Evolutionary conservation across 768 basidiomycete genomes (phyloP), one percentile per base, ranked within the genome.

Genomic region (Podaxis carcinomalis): DNA sequence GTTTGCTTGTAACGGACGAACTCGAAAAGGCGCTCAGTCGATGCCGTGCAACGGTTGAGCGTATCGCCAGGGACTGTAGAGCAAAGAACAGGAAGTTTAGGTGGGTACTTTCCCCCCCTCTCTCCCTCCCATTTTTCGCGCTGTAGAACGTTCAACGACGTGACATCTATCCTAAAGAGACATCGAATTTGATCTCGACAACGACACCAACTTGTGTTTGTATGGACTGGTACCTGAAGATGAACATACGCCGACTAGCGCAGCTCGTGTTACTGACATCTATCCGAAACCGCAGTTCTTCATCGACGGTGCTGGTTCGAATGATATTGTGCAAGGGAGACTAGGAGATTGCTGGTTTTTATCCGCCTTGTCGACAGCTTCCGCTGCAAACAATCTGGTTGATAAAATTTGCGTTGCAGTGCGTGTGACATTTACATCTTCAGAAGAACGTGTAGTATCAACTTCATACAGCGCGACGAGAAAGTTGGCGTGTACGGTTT

Each of bases 281-380:
- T 86, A 83, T 62, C 75, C 80, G 11, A 74, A 80, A 1, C 82
- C 83, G 1, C 71, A 77, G 25, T 84, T 84, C 68, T 80, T 80
- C 63, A 68, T 76, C n/a, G 74, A 79, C 51, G 81, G 77, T 25
- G 74, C 78, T 0, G 73, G 74, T 50, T 77, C 77, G 2, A 77
- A 76, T 54, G 83, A 83, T 62, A 78, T 84, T 32, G 72, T 78
- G 1, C 83, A 84, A 72, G 83, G 84, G 11, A 67, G 64, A 2
- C 65, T 84, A 19, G 81, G 78, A 0, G 80, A 85, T 63, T 84
- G 83, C 64, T 85, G 81, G 81, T 83, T 85, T 66, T 64, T 85
- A 5, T 79, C 78, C 4, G 84, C 82, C 1, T 65, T 85, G 11
- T 76, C 83, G 1, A 82, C 80, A 2, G 76, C 83, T 28, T 75